Evolutionary conservation across 2,329 filamentous ascomycete species (phyloP).

Genomic region (Alternaria sp.): DNA sequence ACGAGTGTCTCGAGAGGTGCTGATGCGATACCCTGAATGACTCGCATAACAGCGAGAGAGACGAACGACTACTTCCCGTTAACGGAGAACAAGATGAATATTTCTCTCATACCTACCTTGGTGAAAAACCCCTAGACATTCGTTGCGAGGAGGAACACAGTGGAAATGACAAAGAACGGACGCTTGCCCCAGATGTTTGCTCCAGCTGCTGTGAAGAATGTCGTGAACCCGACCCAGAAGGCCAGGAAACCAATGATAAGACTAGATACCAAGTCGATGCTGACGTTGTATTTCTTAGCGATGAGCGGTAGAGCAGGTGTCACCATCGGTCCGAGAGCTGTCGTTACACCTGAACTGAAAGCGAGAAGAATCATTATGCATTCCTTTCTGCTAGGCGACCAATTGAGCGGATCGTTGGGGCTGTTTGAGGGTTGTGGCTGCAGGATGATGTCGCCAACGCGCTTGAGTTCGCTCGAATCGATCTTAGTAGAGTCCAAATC

Average conservation of each 20-base stretch:
- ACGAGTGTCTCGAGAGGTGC: constrained; percentile 91
- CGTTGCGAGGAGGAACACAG: constrained; percentile 47
- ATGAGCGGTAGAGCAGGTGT: constrained; percentile 52
- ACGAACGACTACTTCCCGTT: constrained; percentile 42
- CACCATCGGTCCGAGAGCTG: constrained; percentile 54
- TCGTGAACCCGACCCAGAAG: constrained; percentile 53
- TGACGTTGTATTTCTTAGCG: constrained; percentile 49
- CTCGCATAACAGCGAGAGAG: constrained; percentile 63
- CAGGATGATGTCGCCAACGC: constrained; percentile 74
- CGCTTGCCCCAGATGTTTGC: constrained; percentile 53
- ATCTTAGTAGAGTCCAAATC: constrained; percentile 23
- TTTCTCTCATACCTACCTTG: constrained; percentile 22
- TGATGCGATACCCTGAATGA: constrained; percentile 85
- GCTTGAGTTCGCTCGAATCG: constrained; percentile 46
- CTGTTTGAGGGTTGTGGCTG: constrained; percentile 91
- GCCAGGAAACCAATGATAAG: constrained; percentile 51
- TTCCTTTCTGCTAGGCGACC: constrained; percentile 43
- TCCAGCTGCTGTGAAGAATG: constrained; percentile 55
- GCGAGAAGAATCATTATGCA: constrained; percentile 47
- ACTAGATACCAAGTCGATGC: constrained; percentile 51
- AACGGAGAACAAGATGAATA: not conserved
- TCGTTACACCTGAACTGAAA: constrained; percentile 47
- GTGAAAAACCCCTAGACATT: constrained; percentile 55
- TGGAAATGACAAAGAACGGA: constrained; percentile 52
- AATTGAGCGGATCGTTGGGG: constrained; percentile 80